phyloP scores from a whole-genome alignment of 257 asterid genomes.

The Penstemon newberryi region DNA sequence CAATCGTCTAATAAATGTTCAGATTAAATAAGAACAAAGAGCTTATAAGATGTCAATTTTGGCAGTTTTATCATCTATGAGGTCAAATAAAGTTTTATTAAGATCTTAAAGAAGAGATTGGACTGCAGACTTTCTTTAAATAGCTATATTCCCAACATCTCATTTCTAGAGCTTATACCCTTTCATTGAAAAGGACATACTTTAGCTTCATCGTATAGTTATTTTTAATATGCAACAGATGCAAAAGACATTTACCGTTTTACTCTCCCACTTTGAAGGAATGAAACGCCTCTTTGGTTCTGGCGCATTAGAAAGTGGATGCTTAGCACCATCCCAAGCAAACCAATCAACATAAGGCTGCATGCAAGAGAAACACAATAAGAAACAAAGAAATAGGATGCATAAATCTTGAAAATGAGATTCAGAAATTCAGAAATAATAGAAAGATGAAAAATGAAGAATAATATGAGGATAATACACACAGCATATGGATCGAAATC shows the following conservation, averaged over 20 bases:
- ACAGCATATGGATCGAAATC: conserved; percentile 93
- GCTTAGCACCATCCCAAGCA: conserved; percentile 69
- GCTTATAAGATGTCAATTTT: neutral
- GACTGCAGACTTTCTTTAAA: neutral
- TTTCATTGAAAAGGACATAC: conserved; percentile 5
- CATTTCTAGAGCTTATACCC: neutral
- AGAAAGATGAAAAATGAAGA: neutral
- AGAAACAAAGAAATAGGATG: conserved; percentile 19
- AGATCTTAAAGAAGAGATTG: neutral
- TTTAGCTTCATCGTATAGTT: conserved; percentile 13
- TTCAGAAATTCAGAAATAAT: neutral
- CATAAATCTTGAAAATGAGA: conserved; percentile 16
- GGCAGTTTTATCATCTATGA: neutral
- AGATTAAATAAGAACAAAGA: neutral
- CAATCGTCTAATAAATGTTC: neutral
- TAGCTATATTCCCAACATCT: neutral
- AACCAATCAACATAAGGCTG: conserved; percentile 94
- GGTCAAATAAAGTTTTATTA: neutral
- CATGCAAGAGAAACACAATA: conserved; percentile 25
- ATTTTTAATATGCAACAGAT: conserved; percentile 11
- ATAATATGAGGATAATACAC: conserved; percentile 34
- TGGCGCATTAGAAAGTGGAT: conserved; percentile 89
- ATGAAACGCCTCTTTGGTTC: conserved; percentile 98
- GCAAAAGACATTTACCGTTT: conserved; percentile 47
- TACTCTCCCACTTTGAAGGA: conserved; percentile 94